Evolutionary conservation across 75 land plant species (phyloP), one percentile per base, ranked within the genome.

Genomic region (Sequoia sempervirens): DNA sequence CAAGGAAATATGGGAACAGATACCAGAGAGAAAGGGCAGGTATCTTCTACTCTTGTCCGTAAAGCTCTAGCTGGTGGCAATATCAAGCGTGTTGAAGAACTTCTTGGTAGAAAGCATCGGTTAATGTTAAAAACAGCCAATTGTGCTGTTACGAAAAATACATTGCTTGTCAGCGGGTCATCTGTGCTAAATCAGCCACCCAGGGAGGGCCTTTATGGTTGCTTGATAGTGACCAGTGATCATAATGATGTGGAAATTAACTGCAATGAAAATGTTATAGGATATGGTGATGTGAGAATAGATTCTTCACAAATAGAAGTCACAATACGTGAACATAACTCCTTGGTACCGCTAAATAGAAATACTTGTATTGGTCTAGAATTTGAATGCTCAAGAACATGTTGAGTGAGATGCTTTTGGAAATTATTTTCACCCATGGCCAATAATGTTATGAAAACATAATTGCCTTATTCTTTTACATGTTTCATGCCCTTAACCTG

Each of bases 11-110:
- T 74, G 11, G 70, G 58, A 41, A 75, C 41, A 18, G 80, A 90
- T 85, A 53, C 83, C 41, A 89, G 90, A 81, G 99, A 97, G 80
- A 91, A 88, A 85, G 99, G 97, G 26, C 97, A 97, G 85, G 96
- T 97, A 4, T 97, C 99, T 41, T 94, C 99, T 20, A 97, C 97
- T 69, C 94, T 97, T 46, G 97, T 97, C 54, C 92, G 99, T 17
- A 88, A 88, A 84, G 98, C 99, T 78, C 92, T 97, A 76, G 90
- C 89, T 38, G 79, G 26, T n/a, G 98, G 99, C 54, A 92, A 97
- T 64, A 90, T 97, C 90, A 73, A 84, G 64, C 93, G 93, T 86
- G 99, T 95, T 9, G 81, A 91, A 41, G 84, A 91, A 81, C 89
- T 97, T 32, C 89, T 97, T 54, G 99, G 99, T 1, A 87, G 99